Evolutionary conservation across 306 rosid genomes (phyloP), one percentile per base, ranked within the genome.

Genomic region (Lotus japonicus): DNA sequence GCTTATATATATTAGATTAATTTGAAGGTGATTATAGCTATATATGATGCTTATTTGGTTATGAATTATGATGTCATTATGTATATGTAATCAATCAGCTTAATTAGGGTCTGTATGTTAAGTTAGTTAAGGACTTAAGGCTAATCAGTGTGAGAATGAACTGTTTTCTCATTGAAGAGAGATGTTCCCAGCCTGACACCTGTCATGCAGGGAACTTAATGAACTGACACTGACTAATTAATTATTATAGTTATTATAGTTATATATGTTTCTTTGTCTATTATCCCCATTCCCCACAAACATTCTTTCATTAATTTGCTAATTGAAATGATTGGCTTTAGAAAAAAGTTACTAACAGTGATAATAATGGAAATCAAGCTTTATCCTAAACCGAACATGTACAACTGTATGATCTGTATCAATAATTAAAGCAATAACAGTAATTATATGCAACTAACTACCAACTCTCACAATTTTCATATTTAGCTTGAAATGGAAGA

Each of bases 311-410:
- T 54, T 70, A 35, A 57, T 77, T 72, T 77, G 72, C 73, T 70
- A 73, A 73, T 48, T 38, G 38, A 58, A 85, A 84, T 71, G 80
- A 72, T 67, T 76, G 83, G 79, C 7, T 73, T 76, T 64, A 39
- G 43, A 60, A 58, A 58, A 31, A 31, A 31, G 36, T 31, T 31
- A 5, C 7, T 10, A 61, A 9, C 43, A 38, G 57, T 62, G 7
- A 48, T 66, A 19, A 50, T 41, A 31, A 39, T 62, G 18, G 43
- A 71, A 58, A 28, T 14, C 17, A 7, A 14, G 58, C 31, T 31
- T 49, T 60, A 39, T 71, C 60, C 59, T 13, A 41, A 76, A 60
- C 57, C 28, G 15, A 68, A 5, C 64, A 75, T 41, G 51, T 21
- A 35, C 1, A n/a, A 0, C n/a, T n/a, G n/a, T n/a, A n/a, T n/a